These are phyloP conservation scores for Xerocomellus amylosporus DNA, from an alignment of 768 basidiomycete species.

Conservation along the genomic window DNA sequence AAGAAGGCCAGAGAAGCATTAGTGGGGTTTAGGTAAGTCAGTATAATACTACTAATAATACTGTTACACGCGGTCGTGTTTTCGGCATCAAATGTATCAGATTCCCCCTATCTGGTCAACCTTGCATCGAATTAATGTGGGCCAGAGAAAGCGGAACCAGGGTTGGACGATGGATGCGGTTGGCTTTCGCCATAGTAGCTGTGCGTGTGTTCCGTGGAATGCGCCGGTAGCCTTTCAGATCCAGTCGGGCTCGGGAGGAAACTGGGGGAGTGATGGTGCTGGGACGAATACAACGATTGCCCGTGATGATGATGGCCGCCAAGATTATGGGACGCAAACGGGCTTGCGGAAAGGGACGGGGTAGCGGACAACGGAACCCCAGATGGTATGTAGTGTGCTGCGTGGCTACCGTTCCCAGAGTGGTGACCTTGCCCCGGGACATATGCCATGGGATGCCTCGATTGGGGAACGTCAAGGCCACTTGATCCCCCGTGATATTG, in stretches of 20 bases:
- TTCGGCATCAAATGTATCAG: conserved; percentile 20
- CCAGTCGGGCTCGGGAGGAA: conserved; percentile 32
- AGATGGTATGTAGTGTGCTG: conserved; percentile 31
- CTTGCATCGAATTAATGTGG: conserved; percentile 23
- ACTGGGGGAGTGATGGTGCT: conserved; percentile 29
- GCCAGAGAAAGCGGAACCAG: conserved; percentile 29
- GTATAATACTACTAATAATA: conserved; percentile 36
- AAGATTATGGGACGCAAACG: conserved; percentile 28
- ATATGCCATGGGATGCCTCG: conserved; percentile 39
- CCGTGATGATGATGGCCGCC: conserved; percentile 27
- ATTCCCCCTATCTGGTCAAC: conserved; percentile 20
- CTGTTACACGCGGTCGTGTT: conserved; percentile 30
- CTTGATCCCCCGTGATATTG: conserved; percentile 25
- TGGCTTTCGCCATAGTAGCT: conserved; percentile 32
- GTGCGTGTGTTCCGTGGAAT: conserved; percentile 29
- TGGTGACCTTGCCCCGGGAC: conserved; percentile 42
- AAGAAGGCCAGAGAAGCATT: conserved; percentile 32
- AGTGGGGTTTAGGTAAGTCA: conserved; percentile 32
- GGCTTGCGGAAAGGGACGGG: conserved; percentile 44
- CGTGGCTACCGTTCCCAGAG: conserved; percentile 36
- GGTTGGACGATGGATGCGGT: conserved; percentile 25
- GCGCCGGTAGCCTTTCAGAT: conserved; percentile 28
- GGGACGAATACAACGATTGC: conserved; percentile 32
- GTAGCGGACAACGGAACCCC: conserved; percentile 53
- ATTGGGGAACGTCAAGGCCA: conserved; percentile 28